Conservation (phyloP, 2,329 filamentous ascomycete species). For the Mariannaea elegans region DNA sequence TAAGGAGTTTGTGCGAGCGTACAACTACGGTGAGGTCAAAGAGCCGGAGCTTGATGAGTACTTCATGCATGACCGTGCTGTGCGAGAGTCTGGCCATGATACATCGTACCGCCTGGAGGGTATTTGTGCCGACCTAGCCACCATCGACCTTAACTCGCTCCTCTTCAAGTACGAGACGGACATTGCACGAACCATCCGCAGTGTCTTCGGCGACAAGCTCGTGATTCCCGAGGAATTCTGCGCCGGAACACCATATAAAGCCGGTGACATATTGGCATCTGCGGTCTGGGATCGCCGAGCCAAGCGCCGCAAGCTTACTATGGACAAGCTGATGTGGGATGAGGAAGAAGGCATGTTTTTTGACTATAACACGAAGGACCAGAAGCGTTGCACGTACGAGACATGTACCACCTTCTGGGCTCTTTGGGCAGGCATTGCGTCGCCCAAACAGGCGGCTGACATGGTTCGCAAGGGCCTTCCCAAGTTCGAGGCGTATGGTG, state of each 20-base stretch:
- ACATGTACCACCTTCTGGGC: slow-evolving; percentile 96
- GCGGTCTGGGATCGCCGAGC: slow-evolving; percentile 91
- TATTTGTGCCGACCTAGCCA: slow-evolving; percentile 87
- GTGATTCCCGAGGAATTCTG: slow-evolving; percentile 86
- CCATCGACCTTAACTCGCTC: slow-evolving; percentile 92
- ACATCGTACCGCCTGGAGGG: slow-evolving; percentile 93
- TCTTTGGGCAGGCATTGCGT: slow-evolving; percentile 91
- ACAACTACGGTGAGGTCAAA: slow-evolving; percentile 78
- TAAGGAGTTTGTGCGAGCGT: slow-evolving; percentile 84
- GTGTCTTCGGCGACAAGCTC: slow-evolving; percentile 83
- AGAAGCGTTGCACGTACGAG: slow-evolving; percentile 85
- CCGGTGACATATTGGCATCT: slow-evolving; percentile 80
- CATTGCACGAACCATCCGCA: slow-evolving; percentile 86
- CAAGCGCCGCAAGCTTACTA: slow-evolving; percentile 81
- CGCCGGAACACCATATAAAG: slow-evolving; percentile 66
- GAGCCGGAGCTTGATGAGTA: slow-evolving; percentile 95
- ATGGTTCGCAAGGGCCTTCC: slow-evolving; percentile 86
- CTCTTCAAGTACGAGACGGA: slow-evolving; percentile 98
- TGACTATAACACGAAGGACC: slow-evolving; percentile 89
- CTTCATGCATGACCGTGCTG: slow-evolving; percentile 94
- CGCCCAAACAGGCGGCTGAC: slow-evolving; percentile 83
- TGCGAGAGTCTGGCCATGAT: slow-evolving; percentile 96
- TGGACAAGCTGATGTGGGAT: slow-evolving; percentile 96
- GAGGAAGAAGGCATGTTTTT: slow-evolving; percentile 95
- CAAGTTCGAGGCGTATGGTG: slow-evolving; percentile 87